phyloP scores from a whole-genome alignment of 2,329 filamentous ascomycete species.

The Fusarium agapanthi region DNA sequence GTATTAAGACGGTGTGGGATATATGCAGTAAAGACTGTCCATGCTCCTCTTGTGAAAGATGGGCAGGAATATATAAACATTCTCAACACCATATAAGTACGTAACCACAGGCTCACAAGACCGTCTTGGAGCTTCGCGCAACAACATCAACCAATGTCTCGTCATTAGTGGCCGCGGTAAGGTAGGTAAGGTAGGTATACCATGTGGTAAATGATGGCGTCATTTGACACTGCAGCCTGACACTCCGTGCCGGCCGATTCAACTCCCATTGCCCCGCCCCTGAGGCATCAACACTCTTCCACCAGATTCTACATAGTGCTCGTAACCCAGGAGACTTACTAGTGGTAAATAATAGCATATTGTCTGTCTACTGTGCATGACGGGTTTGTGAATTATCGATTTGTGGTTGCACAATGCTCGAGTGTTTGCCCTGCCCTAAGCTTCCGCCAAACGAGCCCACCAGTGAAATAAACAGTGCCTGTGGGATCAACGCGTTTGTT shows the following conservation, averaged over 20 bases:
- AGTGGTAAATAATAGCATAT: accelerated
- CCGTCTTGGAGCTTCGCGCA: not conserved
- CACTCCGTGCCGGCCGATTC: not conserved
- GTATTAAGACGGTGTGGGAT: not conserved
- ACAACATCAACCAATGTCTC: no score
- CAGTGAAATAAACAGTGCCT: not conserved
- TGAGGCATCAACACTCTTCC: conserved; percentile 4
- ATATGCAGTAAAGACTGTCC: not conserved
- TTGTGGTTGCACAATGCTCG: not conserved
- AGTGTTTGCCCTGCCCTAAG: conserved; percentile 12
- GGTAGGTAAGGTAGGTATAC: not conserved
- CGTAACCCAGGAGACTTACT: not conserved
- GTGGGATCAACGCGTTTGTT: not conserved
- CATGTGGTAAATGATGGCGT: not conserved
- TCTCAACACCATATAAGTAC: not conserved
- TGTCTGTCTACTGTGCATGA: accelerated
- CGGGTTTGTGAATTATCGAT: not conserved
- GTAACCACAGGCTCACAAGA: not conserved
- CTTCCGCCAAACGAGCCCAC: not conserved
- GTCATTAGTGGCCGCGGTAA: not conserved
- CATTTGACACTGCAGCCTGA: not conserved
- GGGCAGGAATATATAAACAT: not conserved
- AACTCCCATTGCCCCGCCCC: not conserved
- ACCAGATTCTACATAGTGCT: not conserved
- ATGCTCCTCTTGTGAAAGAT: not conserved